Evolutionary conservation across 768 basidiomycete species (phyloP).

Genomic region (Phlegmacium glaucopus): DNA sequence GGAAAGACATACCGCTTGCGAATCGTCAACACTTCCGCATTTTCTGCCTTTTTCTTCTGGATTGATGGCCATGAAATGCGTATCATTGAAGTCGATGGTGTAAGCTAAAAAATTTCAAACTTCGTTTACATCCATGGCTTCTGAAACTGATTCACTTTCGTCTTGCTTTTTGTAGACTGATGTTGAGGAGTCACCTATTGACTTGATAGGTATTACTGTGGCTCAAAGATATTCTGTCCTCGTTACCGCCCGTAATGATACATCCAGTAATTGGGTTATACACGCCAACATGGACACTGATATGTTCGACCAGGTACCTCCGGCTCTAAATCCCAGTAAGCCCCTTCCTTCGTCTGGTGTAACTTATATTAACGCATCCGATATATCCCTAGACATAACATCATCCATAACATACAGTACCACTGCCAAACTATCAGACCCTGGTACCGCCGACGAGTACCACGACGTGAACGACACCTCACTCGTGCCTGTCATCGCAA

Average conservation of each 20-base stretch:
- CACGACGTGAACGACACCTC: conserved; percentile 61
- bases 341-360: conserved; percentile 3
- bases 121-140: background rate
- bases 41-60: conserved; percentile 80
- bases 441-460: conserved; percentile 55
- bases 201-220: conserved; percentile 70
- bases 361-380: background rate
- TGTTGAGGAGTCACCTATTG: conserved; percentile 67
- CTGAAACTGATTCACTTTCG: background rate
- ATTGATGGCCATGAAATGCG: conserved; percentile 86
- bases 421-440: conserved; percentile 47
- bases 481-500: conserved; percentile 58
- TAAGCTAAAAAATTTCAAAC: conserved; percentile 39
- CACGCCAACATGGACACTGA: conserved; percentile 86
- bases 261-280: conserved; percentile 79
- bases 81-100: conserved; percentile 82
- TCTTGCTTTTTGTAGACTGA: conserved; percentile 55
- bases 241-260: conserved; percentile 87
- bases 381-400: conserved; percentile 81
- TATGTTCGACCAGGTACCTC: conserved; percentile 87
- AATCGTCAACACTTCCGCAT: conserved; percentile 78
- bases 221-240: conserved; percentile 94
- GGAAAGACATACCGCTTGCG: conserved; percentile 91
- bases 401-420: conserved; percentile 75
- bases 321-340: conserved; percentile 70